Base-by-base conservation (phyloP, 345 rosid species). In the Moricandia moricandioides region DNA sequence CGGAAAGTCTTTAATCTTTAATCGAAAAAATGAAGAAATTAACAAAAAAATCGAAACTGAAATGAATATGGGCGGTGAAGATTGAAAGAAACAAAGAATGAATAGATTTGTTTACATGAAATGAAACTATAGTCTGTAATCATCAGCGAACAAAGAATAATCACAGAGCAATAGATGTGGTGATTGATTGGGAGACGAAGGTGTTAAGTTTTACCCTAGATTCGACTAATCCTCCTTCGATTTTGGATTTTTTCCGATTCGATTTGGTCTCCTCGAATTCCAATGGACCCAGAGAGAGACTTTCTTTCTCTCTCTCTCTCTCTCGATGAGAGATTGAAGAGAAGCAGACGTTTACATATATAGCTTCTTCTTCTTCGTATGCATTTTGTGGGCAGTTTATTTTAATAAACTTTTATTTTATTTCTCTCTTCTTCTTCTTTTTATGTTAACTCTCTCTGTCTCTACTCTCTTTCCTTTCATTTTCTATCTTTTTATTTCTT, bases 261-360 rank as follows among this genome's bases (percentile, higher is more conserved):
- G 65, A 18, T 31, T 31, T 21, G 17, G 79, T 68, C 74, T 68
- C 69, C 71, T 55, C 60, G 47, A 26, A 7, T 40, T 76, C 51
- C 27, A 30, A 55, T 66, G 43, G 71, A 77, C 75, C 26, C 54
- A 70, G 64, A 57, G 64, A 57, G 71, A 70, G 66, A 77, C 71
- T 69, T 4, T 4, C 63, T 27, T n/a, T 64, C 66, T 70, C 62
- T 33, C 47, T 54, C 24, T 63, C 60, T 70, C 54, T 54, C 18
- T 52, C 3, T 14, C 10, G 76, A 77, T 71, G 59, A 71, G 76
- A 54, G 45, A 77, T 65, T 77, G 56, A 34, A 58, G 80, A 71
- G 80, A 47, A 71, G 76, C 68, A 65, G 8, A 58, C 72, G 72
- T 77, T 34, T 6, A 35, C 72, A 77, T 71, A 77, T 71, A 77